Evolutionary conservation across 371 early-diverging fungal genomes (phyloP), one percentile per base, ranked within the genome.

Genomic region (Cokeromyces recurvatus): DNA sequence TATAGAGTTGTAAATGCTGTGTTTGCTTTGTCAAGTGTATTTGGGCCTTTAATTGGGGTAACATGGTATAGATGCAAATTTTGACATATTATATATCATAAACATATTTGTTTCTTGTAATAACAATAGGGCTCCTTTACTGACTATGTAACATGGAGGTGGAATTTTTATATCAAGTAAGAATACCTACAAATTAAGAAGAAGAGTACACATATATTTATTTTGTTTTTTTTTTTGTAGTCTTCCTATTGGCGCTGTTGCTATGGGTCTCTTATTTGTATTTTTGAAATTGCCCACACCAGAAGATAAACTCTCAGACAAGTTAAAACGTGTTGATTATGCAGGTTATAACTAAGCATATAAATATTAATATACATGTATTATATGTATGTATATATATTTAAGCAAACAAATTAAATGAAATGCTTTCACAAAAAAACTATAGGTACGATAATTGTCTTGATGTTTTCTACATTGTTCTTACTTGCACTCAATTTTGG

Each of bases 401-500:
- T n/a, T n/a, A n/a, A n/a, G n/a, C n/a, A n/a, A n/a, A n/a, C n/a
- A n/a, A n/a, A n/a, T n/a, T n/a, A n/a, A n/a, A n/a, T n/a, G n/a
- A n/a, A n/a, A n/a, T n/a, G n/a, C n/a, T n/a, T n/a, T n/a, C 25
- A 19, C n/a, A 5, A 55, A 37, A n/a, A n/a, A n/a, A n/a, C n/a
- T n/a, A 27, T 41, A 45, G 66, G 70, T n/a, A 72, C 70, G 15
- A 22, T 60, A 25, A 51, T 69, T 14, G 66, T 69, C 4, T 51
- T 76, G 34, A 62, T 57, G 2, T 67, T 66, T 44, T 58, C 72
- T 4, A 66, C 64, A 1, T 46, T 76, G 3, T 68, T 72, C 29
- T 57, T 76, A 19, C 40, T 76, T 3, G 76, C 70, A 1, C 39
- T 76, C 38, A 76, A 76, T 43, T 72, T 76, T 47, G 76, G 76